Evolutionary conservation across 192 early-diverging fungal species (phyloP), one percentile per base, ranked within the genome.

Genomic region (Pilaira anomala): DNA sequence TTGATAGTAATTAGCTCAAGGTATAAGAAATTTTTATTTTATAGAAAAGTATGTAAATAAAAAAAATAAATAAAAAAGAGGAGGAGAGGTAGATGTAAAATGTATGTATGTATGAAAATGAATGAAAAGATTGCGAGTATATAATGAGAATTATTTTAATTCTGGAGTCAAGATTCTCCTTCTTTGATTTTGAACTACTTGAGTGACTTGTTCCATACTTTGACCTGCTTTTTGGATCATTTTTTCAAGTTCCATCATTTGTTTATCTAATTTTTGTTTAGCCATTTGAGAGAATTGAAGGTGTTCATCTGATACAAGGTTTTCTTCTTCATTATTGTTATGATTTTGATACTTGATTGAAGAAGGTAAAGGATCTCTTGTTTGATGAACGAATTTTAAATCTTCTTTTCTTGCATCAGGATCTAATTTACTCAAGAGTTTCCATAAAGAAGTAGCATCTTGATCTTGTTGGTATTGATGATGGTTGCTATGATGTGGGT

Each of bases 221-320:
- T 63, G 49, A 19, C 62, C 62, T 25, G 62, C 62, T 22, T 63
- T 51, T 41, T 63, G 26, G 28, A 63, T 42, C 62, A 63, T 63
- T 8, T 18, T 63, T n/a, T 63, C 62, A 25, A 63, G 40, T 14
- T 50, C 62, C 25, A 53, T 26, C 62, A 63, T 63, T n/a, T 53
- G 62, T 29, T 26, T 45, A 52, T 63, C 48, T 25, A 63, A n/a
- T n/a, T 41, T 50, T 6, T 63, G 21, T 26, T 51, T 63, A 36
- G 62, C 40, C 21, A 18, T 25, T 19, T 52, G 18, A 25, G 48
- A 48, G 29, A 25, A 14, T 50, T 53, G 22, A 16, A 52, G 12
- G 8, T 19, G 46, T 18, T 62, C 60, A 9, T 36, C 33, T 9
- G 33, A 36, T 3, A 36, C 33, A 5, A 48, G 1, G n/a, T 13